phyloP scores from a whole-genome alignment of 1,284 basidiomycete genomes.

The Pyrrhoderma lamaoense region DNA sequence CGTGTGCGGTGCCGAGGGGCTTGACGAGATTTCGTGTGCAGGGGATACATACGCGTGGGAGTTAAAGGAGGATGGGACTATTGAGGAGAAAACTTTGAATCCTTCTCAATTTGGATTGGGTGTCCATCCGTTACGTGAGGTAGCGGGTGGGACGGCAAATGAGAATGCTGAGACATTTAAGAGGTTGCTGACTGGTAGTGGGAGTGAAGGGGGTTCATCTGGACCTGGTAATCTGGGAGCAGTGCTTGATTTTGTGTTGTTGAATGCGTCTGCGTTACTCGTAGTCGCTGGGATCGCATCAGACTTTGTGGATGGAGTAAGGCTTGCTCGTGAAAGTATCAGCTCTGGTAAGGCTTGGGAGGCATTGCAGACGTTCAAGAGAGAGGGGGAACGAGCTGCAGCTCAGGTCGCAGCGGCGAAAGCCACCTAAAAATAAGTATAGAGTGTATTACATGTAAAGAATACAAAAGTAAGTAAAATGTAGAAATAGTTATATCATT shows the following conservation, averaged over 20 bases:
- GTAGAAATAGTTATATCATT: too few relatives aligned
- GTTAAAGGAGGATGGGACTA: slow-evolving; percentile 42
- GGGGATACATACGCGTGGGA: slow-evolving; percentile 82
- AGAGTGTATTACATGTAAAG: too few relatives aligned
- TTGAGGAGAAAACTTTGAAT: slow-evolving; percentile 44
- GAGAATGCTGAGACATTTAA: slow-evolving; percentile 71
- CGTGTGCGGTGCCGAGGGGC: slow-evolving; percentile 86
- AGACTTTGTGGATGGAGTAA: slow-evolving; percentile 68
- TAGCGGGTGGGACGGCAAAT: slow-evolving; percentile 64
- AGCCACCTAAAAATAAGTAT: too few relatives aligned
- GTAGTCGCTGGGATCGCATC: slow-evolving; percentile 70
- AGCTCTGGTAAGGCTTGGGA: slow-evolving; percentile 67
- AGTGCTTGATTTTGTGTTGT: slow-evolving; percentile 74
- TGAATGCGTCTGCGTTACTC: slow-evolving; percentile 81
- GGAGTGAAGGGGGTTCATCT: slow-evolving; percentile 19
- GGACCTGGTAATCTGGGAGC: slow-evolving; percentile 32
- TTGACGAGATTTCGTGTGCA: slow-evolving; percentile 93
- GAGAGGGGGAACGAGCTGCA: slow-evolving; percentile 20
- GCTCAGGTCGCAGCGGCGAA: too few relatives aligned
- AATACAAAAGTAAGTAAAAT: too few relatives aligned
- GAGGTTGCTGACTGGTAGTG: slow-evolving; percentile 34
- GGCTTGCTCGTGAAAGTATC: slow-evolving; percentile 67
- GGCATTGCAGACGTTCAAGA: slow-evolving; percentile 55
- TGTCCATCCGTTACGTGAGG: slow-evolving; percentile 57
- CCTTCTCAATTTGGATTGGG: slow-evolving; percentile 44